A percentile compares a stretch with the other conserved stretches of the same genome.
Conservation (phyloP, 2,329 filamentous ascomycete genomes). For the Fusarium camptoceras region DNA sequence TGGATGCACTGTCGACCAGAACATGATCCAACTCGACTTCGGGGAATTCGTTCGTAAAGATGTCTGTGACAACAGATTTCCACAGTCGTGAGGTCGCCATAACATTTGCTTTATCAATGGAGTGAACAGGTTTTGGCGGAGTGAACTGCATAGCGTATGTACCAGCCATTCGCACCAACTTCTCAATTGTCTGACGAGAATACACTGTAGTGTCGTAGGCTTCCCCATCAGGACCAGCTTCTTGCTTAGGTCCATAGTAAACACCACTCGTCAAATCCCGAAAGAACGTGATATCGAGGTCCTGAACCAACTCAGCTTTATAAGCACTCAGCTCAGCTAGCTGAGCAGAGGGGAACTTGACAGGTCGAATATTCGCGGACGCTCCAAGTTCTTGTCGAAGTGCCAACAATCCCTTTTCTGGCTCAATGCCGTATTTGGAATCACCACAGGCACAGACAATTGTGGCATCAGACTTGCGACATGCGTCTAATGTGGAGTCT, state of each 20-base stretch:
- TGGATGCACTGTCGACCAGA: constrained; percentile 41
- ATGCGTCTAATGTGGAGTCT: constrained; percentile 21
- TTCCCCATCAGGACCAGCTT: constrained; percentile 63
- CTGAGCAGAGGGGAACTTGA: constrained; percentile 79
- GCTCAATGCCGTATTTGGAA: background rate
- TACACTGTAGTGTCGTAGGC: constrained; percentile 68
- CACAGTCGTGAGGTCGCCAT: constrained; percentile 42
- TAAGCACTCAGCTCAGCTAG: constrained; percentile 76
- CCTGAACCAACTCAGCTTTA: constrained; percentile 74
- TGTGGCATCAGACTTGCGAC: constrained; percentile 13
- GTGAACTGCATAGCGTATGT: constrained; percentile 52
- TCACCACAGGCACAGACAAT: constrained; percentile 27
- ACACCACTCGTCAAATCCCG: constrained; percentile 81
- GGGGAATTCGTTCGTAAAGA: constrained; percentile 38
- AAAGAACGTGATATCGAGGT: constrained; percentile 81
- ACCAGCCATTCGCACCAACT: constrained; percentile 69
- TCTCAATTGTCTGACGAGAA: constrained; percentile 75
- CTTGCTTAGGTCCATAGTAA: constrained; percentile 76
- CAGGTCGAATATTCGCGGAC: constrained; percentile 75
- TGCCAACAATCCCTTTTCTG: constrained; percentile 76
- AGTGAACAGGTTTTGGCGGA: constrained; percentile 64
- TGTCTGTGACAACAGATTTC: constrained; percentile 30
- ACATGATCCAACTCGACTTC: constrained; percentile 30
- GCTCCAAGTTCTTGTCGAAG: constrained; percentile 73
- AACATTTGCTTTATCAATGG: constrained; percentile 45